A percentile compares a stretch with the other conserved stretches of the same genome.
Evolutionary conservation across 352 stramenopile species (phyloP).

Genomic region (Hyaloperonospora brassicae): DNA sequence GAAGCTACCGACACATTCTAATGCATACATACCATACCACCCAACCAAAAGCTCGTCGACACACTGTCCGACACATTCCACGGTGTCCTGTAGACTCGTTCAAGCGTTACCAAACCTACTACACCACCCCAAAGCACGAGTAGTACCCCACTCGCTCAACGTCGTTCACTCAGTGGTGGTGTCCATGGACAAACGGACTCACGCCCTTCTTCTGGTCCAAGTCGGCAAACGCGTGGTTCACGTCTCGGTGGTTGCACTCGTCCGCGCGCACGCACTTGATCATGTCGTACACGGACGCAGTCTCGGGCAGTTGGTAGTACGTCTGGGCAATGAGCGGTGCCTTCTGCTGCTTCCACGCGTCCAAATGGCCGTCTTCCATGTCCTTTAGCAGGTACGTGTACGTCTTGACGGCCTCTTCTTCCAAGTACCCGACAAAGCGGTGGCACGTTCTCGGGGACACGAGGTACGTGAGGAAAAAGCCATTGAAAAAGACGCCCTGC

Average conservation of each 20-base stretch:
- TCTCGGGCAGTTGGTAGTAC: slow-evolving; percentile 82
- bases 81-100: no score
- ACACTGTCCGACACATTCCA: no score
- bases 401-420: slow-evolving; percentile 88
- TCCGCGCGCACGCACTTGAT: slow-evolving; percentile 84
- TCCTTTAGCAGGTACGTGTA: slow-evolving; percentile 88
- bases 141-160: no score
- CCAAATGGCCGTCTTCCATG: slow-evolving; percentile 80
- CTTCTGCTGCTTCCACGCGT: slow-evolving; percentile 56
- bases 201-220: slow-evolving; percentile 49
- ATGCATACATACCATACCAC: no score
- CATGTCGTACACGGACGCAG: slow-evolving; percentile 75
- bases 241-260: slow-evolving; percentile 82
- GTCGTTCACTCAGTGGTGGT: slow-evolving; percentile 6
- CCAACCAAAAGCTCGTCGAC: no score
- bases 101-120: no score
- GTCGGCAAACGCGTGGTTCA: slow-evolving; percentile 77
- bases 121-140: no score
- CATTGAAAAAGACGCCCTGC: slow-evolving; percentile 83
- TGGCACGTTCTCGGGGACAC: slow-evolving; percentile 84
- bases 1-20: no score
- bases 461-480: slow-evolving; percentile 83
- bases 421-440: slow-evolving; percentile 89
- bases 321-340: slow-evolving; percentile 70
- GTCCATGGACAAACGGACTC: slow-evolving; percentile 29